These are phyloP conservation scores for Massarina eburnea DNA, from an alignment of 2,329 filamentous ascomycete species.

Conservation along the genomic window DNA sequence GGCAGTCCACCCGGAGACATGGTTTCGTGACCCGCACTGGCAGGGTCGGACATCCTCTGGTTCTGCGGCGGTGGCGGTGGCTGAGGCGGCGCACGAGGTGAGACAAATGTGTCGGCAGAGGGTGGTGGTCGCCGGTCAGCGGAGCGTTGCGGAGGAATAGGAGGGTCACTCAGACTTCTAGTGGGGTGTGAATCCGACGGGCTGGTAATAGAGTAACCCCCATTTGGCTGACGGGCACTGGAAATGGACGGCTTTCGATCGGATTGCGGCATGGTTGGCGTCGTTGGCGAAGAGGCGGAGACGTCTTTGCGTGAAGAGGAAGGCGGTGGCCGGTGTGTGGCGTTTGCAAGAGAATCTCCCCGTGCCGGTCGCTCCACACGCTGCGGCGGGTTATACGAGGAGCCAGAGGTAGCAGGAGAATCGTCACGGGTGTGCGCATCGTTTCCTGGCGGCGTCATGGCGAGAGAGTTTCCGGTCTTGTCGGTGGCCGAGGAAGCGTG, in stretches of 20 bases:
- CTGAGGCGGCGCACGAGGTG: slow-evolving; percentile 49
- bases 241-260: slow-evolving; percentile 44
- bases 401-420: slow-evolving; percentile 36
- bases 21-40: slow-evolving; percentile 46
- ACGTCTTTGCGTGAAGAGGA: slow-evolving; percentile 64
- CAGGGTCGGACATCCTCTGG: slow-evolving; percentile 48
- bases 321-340: slow-evolving; percentile 47
- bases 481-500: slow-evolving; percentile 46
- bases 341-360: slow-evolving; percentile 59
- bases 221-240: slow-evolving; percentile 39
- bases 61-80: slow-evolving; percentile 43
- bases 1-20: slow-evolving; percentile 38
- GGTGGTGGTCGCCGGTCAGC: slow-evolving; percentile 49
- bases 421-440: slow-evolving; percentile 37
- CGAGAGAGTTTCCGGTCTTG: slow-evolving; percentile 38
- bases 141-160: slow-evolving; percentile 49
- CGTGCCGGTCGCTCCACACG: slow-evolving; percentile 54
- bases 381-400: slow-evolving; percentile 44
- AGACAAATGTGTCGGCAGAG: slow-evolving; percentile 44
- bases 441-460: slow-evolving; percentile 42
- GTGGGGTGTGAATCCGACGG: slow-evolving; percentile 46
- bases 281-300: slow-evolving; percentile 40
- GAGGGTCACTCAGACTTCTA: slow-evolving; percentile 46
- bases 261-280: slow-evolving; percentile 41
- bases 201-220: slow-evolving; percentile 46